Evolutionary conservation across 352 stramenopile species (phyloP), one percentile per base, ranked within the genome.

Genomic region (Pythium utonaiense): DNA sequence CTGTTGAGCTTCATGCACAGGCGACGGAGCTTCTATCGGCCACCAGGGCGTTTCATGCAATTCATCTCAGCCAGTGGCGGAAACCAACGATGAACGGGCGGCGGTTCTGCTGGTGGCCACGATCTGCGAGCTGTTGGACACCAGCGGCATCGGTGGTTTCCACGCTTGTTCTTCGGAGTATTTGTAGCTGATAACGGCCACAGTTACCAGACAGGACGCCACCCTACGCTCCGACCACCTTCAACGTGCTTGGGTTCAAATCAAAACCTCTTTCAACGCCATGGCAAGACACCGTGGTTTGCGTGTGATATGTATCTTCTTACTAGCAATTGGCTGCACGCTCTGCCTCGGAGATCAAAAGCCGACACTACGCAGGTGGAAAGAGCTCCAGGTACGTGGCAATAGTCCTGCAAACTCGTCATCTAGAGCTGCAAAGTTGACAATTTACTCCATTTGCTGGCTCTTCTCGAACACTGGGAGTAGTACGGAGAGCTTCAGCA

Each of bases 401-500:
- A 4, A 44, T 16, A 44, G n/a, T n/a, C n/a, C n/a, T n/a, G n/a
- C n/a, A n/a, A n/a, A n/a, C n/a, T n/a, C n/a, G n/a, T n/a, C n/a
- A n/a, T n/a, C n/a, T n/a, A n/a, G n/a, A n/a, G n/a, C n/a, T n/a
- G n/a, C n/a, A n/a, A n/a, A n/a, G n/a, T n/a, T n/a, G n/a, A n/a
- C n/a, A n/a, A n/a, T n/a, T n/a, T n/a, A n/a, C n/a, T n/a, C n/a
- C n/a, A n/a, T n/a, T n/a, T n/a, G n/a, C n/a, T n/a, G n/a, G n/a
- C n/a, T n/a, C n/a, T n/a, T n/a, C n/a, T n/a, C n/a, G n/a, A n/a
- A n/a, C n/a, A n/a, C n/a, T n/a, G n/a, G n/a, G n/a, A n/a, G 19
- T 33, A 74, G 67, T 69, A 69, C 44, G 67, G 62, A 24, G 59
- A 62, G 50, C 52, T 71, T 7, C 58, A 44, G 14, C 41, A 57